These are phyloP conservation scores for Vitis labrusca DNA, from an alignment of 164 flowering plant species.

Conservation along the genomic window DNA sequence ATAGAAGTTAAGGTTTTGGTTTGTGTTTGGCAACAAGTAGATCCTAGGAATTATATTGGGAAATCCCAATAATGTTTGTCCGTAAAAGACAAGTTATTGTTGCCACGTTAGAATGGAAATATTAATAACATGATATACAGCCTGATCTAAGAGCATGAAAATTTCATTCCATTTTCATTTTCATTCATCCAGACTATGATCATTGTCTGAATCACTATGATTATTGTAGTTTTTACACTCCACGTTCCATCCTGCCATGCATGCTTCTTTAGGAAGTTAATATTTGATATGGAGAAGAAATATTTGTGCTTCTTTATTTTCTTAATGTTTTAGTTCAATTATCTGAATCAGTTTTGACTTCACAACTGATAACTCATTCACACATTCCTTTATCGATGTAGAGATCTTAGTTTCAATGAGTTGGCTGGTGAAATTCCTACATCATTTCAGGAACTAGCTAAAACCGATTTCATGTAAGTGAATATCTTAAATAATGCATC, in stretches of 20 bases:
- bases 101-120: no score
- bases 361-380: neutral
- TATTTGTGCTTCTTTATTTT: neutral
- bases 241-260: no score
- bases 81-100: no score
- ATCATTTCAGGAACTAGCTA: conserved; percentile 37
- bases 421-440: conserved; percentile 63
- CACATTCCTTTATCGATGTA: conserved; percentile 22
- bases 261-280: no score
- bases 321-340: neutral
- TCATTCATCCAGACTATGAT: no score
- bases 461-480: conserved; percentile 61
- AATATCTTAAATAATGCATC: neutral
- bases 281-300: no score
- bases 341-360: neutral
- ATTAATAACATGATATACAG: no score
- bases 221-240: no score
- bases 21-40: neutral
- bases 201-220: no score
- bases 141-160: no score
- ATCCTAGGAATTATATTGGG: neutral
- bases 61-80: neutral
- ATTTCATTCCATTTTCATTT: no score
- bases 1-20: neutral
- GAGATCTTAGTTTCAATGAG: conserved; percentile 76